Evolutionary conservation across 2,329 filamentous ascomycete species (phyloP), one percentile per base, ranked within the genome.

Genomic region (Ceratocystis variospora): DNA sequence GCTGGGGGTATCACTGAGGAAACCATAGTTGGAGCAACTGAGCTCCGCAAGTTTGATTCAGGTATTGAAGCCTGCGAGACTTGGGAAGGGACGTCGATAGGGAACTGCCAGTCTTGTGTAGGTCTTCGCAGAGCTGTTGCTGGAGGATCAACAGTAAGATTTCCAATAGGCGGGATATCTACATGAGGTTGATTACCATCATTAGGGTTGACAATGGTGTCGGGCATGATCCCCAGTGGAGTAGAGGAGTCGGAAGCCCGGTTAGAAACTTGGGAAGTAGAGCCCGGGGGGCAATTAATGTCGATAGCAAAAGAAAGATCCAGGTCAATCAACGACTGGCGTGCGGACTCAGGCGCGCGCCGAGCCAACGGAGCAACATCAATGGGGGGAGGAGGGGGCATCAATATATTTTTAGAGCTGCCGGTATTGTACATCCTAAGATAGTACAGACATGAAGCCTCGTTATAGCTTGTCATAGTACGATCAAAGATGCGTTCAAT

Each of bases 401-500:
- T 76, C 31, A 79, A 75, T 4, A 65, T 67, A 12, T 65, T 65
- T 8, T 41, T 48, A 0, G 74, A 74, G 44, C 75, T 76, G 19
- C 82, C 81, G 4, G 59, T 53, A 33, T 45, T 50, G 33, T 57
- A 65, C n/a, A 67, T 25, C 22, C 48, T 61, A 2, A 68, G 53
- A 70, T 87, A 87, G 70, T 86, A 85, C 50, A 77, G 77, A 37
- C 81, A 77, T 19, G 83, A 84, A 69, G 87, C 86, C 68, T 87
- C 84, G 28, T 84, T 80, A 69, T 87, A 87, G 68, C 80, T 84
- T 1, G 83, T 83, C 44, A 84, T 80, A 0, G 84, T 86, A 71
- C 86, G 84, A 67, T 87, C 84, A 71, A 87, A 87, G 0, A 87
- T 76, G 69, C 85, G 86, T 69, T 87, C 84, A 3, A 87, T 73